Percentiles rank a stretch among this genome's conserved stretches.
Conservation (phyloP, 768 basidiomycete genomes). For the Termitomyces sp. region DNA sequence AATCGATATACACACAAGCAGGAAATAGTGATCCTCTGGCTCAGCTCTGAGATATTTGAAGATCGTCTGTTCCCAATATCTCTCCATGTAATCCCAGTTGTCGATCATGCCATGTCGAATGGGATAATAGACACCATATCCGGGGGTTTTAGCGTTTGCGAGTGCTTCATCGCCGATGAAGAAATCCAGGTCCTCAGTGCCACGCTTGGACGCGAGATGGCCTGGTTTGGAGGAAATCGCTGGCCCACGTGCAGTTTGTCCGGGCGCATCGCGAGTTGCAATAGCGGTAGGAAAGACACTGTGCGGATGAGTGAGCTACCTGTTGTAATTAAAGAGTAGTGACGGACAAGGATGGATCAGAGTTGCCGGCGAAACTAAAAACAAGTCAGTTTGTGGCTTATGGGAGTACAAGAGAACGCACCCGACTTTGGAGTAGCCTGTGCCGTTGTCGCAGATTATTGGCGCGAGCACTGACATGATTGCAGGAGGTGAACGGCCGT, state of each 20-base stretch:
- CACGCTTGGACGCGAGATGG: slow-evolving; percentile 92
- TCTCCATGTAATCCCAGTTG: slow-evolving; percentile 98
- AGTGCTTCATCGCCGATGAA: slow-evolving; percentile 99
- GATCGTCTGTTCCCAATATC: slow-evolving; percentile 99
- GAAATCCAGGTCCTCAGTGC: slow-evolving; percentile 98
- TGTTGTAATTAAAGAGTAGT: neutral
- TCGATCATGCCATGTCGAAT: slow-evolving; percentile 98
- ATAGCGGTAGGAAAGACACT: slow-evolving; percentile 99
- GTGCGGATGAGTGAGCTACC: neutral
- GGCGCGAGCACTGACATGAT: slow-evolving; percentile 56
- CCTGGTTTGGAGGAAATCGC: slow-evolving; percentile 81
- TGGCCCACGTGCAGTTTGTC: slow-evolving; percentile 63
- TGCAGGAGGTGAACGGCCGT: neutral
- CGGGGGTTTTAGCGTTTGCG: slow-evolving; percentile 90
- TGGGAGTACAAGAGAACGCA: slow-evolving; percentile 29
- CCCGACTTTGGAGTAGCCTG: slow-evolving; percentile 97
- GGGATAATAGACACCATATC: slow-evolving; percentile 92
- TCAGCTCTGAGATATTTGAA: slow-evolving; percentile 99
- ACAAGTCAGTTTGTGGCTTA: slow-evolving; percentile 1
- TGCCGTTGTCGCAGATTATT: slow-evolving; percentile 97
- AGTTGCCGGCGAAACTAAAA: slow-evolving; percentile 92
- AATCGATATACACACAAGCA: slow-evolving; percentile 59
- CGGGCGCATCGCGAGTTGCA: slow-evolving; percentile 74
- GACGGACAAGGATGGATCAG: slow-evolving; percentile 93
- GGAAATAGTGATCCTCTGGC: slow-evolving; percentile 98